phyloP scores from a whole-genome alignment of 2,329 filamentous ascomycete species.

The Ambrosiella xylebori region DNA sequence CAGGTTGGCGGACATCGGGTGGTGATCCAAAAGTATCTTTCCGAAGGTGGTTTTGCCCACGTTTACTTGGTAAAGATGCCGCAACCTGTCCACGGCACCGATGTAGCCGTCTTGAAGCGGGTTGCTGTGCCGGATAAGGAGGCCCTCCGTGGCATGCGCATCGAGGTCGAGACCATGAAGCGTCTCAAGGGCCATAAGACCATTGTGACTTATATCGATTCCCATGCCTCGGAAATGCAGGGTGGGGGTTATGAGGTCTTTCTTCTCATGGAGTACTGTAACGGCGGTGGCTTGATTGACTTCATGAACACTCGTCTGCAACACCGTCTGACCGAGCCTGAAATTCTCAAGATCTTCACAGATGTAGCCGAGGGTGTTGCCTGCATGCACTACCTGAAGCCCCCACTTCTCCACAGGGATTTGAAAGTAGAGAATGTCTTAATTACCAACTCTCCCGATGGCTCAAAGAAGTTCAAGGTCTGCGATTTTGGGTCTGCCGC shows the following conservation, averaged over 20 bases:
- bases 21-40: slow-evolving; percentile 90
- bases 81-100: slow-evolving; percentile 56
- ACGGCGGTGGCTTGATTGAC: slow-evolving; percentile 88
- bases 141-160: slow-evolving; percentile 86
- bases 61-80: slow-evolving; percentile 90
- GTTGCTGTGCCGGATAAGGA: slow-evolving; percentile 96
- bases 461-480: slow-evolving; percentile 71
- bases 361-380: slow-evolving; percentile 93
- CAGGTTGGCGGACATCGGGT: slow-evolving; percentile 87
- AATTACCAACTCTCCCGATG: slow-evolving; percentile 48
- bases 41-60: slow-evolving; percentile 94
- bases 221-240: slow-evolving; percentile 83
- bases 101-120: slow-evolving; percentile 75
- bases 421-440: slow-evolving; percentile 97
- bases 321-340: slow-evolving; percentile 88
- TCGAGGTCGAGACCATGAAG: slow-evolving; percentile 99
- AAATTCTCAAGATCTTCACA: slow-evolving; percentile 91
- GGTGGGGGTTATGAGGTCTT: slow-evolving; percentile 96
- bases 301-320: slow-evolving; percentile 99
- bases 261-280: slow-evolving; percentile 93
- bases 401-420: slow-evolving; percentile 79
- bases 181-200: slow-evolving; percentile 89
- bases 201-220: slow-evolving; percentile 97
- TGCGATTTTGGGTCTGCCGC: slow-evolving; percentile 96
- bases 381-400: slow-evolving; percentile 97